Evolutionary conservation across 23 red algal genomes (phyloP).

Genomic region (Gracilariopsis chorda): DNA sequence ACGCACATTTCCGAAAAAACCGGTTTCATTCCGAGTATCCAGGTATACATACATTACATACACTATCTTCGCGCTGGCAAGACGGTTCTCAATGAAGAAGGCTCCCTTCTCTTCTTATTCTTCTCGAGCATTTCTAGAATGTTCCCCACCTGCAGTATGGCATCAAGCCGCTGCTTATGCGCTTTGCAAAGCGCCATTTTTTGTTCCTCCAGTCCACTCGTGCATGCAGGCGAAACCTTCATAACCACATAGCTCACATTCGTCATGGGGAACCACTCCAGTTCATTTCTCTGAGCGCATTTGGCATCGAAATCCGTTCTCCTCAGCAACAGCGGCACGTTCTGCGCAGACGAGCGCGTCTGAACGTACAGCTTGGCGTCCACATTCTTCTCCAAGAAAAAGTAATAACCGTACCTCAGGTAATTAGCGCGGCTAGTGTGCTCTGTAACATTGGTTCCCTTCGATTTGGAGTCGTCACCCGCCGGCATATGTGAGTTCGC

Average conservation of each 20-base stretch:
- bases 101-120: not conserved
- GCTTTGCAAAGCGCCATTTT: not conserved
- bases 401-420: slow-evolving; percentile 46
- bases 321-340: slow-evolving; percentile 8
- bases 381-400: slow-evolving; percentile 29
- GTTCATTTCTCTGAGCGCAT: not conserved
- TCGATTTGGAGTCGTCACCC: too few species aligned
- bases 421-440: too few species aligned
- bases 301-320: not conserved
- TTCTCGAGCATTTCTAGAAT: not conserved
- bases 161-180: not conserved
- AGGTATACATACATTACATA: too few species aligned
- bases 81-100: too few species aligned
- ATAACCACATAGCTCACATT: slow-evolving; percentile 53
- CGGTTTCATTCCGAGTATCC: too few species aligned
- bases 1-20: too few species aligned
- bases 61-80: too few species aligned
- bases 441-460: too few species aligned
- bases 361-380: slow-evolving; percentile 27
- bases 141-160: not conserved
- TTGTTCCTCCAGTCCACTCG: not conserved
- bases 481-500: too few species aligned
- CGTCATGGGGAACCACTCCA: slow-evolving; percentile 28
- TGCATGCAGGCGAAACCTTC: slow-evolving; percentile 3
- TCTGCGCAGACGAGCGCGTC: slow-evolving; percentile 37